These are phyloP conservation scores for Diplocarpon mali DNA, from an alignment of 2,329 filamentous ascomycete species.

Conservation along the genomic window DNA sequence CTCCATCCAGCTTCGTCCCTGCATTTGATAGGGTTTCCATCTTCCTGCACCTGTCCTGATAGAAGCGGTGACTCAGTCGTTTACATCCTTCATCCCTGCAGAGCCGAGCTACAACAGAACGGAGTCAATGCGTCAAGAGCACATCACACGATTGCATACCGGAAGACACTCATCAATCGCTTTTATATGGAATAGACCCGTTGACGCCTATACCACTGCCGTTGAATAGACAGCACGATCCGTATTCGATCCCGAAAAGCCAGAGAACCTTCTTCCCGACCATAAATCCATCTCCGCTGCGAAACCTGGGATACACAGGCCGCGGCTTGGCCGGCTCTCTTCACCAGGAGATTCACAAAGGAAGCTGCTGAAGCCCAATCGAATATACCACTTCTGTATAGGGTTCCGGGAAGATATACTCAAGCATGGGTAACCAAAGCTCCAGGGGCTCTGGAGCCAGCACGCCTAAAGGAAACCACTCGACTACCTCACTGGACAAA, in stretches of 20 bases:
- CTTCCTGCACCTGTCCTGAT: slow-evolving; percentile 5
- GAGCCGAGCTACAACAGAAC: slow-evolving; percentile 1
- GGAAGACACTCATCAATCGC: background rate
- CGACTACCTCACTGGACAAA: slow-evolving; percentile 24
- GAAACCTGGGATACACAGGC: background rate
- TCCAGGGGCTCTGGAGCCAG: slow-evolving; percentile 34
- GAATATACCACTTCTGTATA: background rate
- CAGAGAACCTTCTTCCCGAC: background rate
- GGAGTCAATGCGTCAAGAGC: background rate
- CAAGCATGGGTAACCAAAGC: slow-evolving; percentile 63
- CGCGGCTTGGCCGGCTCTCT: background rate
- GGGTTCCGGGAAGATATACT: background rate
- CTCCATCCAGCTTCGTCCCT: background rate
- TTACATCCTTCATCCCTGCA: slow-evolving; percentile 5
- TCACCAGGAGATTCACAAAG: background rate
- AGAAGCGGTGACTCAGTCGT: slow-evolving; percentile 9
- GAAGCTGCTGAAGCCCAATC: background rate
- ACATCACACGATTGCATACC: background rate
- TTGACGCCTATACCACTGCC: too few species aligned
- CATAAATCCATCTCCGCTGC: slow-evolving; percentile 3
- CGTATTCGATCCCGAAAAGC: too few species aligned
- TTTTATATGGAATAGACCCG: too few species aligned
- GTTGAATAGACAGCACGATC: too few species aligned
- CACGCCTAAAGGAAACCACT: slow-evolving; percentile 22
- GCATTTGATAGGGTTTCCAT: background rate